A percentile compares a stretch with the other conserved stretches of the same genome.
Conservation (phyloP, 2,329 filamentous ascomycete genomes). For the Aspergillus terreus region DNA sequence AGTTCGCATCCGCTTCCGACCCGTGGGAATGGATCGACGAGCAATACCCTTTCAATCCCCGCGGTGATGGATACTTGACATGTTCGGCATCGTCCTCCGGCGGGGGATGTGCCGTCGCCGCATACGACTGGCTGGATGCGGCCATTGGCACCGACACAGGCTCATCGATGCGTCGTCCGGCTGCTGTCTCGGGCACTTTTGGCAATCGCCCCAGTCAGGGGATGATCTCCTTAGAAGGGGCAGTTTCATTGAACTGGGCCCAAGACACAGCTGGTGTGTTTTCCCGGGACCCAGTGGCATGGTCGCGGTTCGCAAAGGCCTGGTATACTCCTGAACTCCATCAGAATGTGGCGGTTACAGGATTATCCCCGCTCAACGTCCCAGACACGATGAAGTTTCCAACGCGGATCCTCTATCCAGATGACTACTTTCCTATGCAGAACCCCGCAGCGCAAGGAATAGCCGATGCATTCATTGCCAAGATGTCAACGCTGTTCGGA, state of each 20-base stretch:
- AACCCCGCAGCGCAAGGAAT: conserved; percentile 17
- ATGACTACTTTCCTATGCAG: conserved; percentile 17
- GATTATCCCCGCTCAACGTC: conserved; percentile 1
- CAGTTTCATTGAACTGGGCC: conserved; percentile 38
- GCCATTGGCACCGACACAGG: conserved; percentile 43
- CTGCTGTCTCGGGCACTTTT: conserved; percentile 42
- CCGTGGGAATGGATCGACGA: conserved; percentile 20
- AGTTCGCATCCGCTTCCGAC: conserved; percentile 31
- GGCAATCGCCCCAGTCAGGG: conserved; percentile 46
- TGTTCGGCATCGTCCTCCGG: conserved; percentile 31
- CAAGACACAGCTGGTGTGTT: conserved; percentile 46
- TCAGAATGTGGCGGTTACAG: conserved; percentile 5
- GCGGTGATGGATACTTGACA: conserved; percentile 34
- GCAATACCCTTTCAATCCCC: conserved; percentile 34
- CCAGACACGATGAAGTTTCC: conserved; percentile 10
- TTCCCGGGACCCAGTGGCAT: conserved; percentile 21
- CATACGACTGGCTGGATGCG: conserved; percentile 41
- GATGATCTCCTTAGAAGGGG: conserved; percentile 39
- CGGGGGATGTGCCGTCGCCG: conserved; percentile 30
- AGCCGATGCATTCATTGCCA: conserved; percentile 4
- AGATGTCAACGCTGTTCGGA: conserved; percentile 15
- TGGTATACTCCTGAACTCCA: conserved; percentile 10
- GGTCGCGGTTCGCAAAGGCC: conserved; percentile 10
- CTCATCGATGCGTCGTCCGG: conserved; percentile 47
- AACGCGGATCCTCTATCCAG: conserved; percentile 12